Conservation (phyloP, 164 flowering plant genomes). For the Macadamia integrifolia region DNA sequence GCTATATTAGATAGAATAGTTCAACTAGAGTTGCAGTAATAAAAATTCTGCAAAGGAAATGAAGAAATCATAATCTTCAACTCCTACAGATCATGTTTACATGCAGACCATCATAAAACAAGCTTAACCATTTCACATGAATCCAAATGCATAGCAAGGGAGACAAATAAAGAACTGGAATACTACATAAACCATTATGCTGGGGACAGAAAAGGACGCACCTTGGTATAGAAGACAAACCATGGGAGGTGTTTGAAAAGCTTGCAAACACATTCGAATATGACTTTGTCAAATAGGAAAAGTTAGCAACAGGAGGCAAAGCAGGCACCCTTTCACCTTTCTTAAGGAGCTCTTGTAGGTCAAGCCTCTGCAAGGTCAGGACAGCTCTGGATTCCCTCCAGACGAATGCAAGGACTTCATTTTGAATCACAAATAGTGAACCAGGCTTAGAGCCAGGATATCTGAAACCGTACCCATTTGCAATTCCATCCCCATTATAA, state of each 20-base stretch:
- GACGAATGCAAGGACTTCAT: constrained; percentile 71
- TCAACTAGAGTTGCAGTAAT: too few relatives aligned
- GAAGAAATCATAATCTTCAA: too few relatives aligned
- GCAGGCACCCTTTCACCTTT: constrained; percentile 78
- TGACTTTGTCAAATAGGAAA: constrained; percentile 82
- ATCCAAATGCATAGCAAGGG: not conserved
- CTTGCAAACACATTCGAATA: constrained; percentile 85
- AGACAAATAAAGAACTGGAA: not conserved
- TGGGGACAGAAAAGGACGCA: constrained; percentile 16
- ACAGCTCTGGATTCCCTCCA: constrained; percentile 83
- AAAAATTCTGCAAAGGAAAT: too few relatives aligned
- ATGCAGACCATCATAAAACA: not conserved
- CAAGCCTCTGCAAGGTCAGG: constrained; percentile 73
- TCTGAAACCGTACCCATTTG: constrained; percentile 91
- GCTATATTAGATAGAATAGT: too few relatives aligned
- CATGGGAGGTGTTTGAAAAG: constrained; percentile 38
- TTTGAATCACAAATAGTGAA: constrained; percentile 62
- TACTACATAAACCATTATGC: not conserved
- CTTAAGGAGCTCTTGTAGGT: constrained; percentile 67
- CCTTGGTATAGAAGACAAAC: constrained; percentile 45
- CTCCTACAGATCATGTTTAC: not conserved
- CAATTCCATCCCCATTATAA: constrained; percentile 86
- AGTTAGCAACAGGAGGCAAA: constrained; percentile 75
- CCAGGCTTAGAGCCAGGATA: constrained; percentile 98
- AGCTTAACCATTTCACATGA: not conserved